Base-by-base conservation (phyloP, 768 basidiomycete species). In the Phanerodontia chrysosporium region DNA sequence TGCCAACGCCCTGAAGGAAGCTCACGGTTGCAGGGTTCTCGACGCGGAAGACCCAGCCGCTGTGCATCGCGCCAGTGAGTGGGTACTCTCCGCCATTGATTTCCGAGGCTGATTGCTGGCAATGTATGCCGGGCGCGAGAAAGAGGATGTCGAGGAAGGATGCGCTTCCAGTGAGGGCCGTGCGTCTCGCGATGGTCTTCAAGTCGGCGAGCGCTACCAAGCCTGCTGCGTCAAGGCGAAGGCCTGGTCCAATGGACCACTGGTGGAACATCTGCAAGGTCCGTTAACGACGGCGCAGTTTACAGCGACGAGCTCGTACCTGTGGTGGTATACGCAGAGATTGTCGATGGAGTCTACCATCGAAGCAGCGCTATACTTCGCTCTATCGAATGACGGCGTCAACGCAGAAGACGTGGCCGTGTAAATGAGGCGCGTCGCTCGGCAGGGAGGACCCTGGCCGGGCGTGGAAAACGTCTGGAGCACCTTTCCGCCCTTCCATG, bases 1-100 rank as follows among this genome's bases (percentile, higher is more conserved):
- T 36, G 8, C 59, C 59, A 45, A 60, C 45, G 27, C 46, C 21
- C 53, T 60, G 59, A 4, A 60, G 52, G 28, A 27, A 60, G 29
- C 27, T 55, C 25, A 60, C 59, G 9, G 54, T 60, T 2, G 59
- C 59, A 10, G 36, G 53, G 55, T 60, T 60, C 32, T 60, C 59
- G 29, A 60, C 45, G 28, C 59, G 59, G 46, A 60, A 60, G 13
- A 60, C 59, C 45, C 56, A 60, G 25, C 54, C 59, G n/a, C 7
- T 35, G 54, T 14, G 18, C 59, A 60, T 60, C 42, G 53, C 59
- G 25, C 54, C 59, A 1, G 56, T 51, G 2, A 45, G 22, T 8
- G 59, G 59, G n/a, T 35, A 48, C 49, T 61, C 59, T n/a, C 59
- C 59, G 25, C 55, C 55, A 30, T 61, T 56, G 32, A 61, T 56